Evolutionary conservation across 2,329 filamentous ascomycete species (phyloP).

Genomic region (Remersonia thermophila): DNA sequence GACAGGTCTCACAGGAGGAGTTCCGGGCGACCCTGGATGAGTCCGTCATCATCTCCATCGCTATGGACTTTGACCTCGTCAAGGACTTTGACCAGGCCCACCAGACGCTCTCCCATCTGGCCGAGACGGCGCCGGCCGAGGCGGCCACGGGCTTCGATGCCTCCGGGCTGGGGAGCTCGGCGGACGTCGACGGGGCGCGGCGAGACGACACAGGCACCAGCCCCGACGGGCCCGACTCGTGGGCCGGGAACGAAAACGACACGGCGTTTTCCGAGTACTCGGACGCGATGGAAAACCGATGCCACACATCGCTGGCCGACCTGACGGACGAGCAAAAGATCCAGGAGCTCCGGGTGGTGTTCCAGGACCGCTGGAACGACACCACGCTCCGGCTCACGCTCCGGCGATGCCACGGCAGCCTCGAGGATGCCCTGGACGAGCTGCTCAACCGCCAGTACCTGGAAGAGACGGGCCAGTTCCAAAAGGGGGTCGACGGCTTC

Average conservation of each 20-base stretch:
- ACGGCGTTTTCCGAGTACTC: slow-evolving; percentile 15
- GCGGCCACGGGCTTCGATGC: slow-evolving; percentile 69
- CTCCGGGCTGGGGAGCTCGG: slow-evolving; percentile 50
- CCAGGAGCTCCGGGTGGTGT: slow-evolving; percentile 53
- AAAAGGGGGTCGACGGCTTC: slow-evolving; percentile 76
- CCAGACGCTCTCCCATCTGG: slow-evolving; percentile 51
- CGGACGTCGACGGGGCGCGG: slow-evolving; percentile 13
- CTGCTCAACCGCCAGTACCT: slow-evolving; percentile 71
- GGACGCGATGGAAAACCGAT: neutral
- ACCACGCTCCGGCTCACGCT: slow-evolving; percentile 56
- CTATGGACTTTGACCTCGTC: slow-evolving; percentile 58
- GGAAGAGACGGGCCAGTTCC: slow-evolving; percentile 48
- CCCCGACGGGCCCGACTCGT: slow-evolving; percentile 10
- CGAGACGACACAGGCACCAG: slow-evolving; percentile 11
- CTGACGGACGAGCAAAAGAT: slow-evolving; percentile 48
- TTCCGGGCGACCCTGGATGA: slow-evolving; percentile 68
- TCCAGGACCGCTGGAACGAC: slow-evolving; percentile 49
- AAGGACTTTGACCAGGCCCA: slow-evolving; percentile 42
- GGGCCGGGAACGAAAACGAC: slow-evolving; percentile 7
- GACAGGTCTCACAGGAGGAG: slow-evolving; percentile 30
- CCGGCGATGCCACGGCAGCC: slow-evolving; percentile 53
- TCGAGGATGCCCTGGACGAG: slow-evolving; percentile 62
- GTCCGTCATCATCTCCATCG: slow-evolving; percentile 62
- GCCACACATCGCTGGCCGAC: slow-evolving; percentile 11
- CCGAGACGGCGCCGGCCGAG: slow-evolving; percentile 49